phyloP scores from a whole-genome alignment of 2,329 filamentous ascomycete species.

The Dryadomyces quercus-mongolicae region DNA sequence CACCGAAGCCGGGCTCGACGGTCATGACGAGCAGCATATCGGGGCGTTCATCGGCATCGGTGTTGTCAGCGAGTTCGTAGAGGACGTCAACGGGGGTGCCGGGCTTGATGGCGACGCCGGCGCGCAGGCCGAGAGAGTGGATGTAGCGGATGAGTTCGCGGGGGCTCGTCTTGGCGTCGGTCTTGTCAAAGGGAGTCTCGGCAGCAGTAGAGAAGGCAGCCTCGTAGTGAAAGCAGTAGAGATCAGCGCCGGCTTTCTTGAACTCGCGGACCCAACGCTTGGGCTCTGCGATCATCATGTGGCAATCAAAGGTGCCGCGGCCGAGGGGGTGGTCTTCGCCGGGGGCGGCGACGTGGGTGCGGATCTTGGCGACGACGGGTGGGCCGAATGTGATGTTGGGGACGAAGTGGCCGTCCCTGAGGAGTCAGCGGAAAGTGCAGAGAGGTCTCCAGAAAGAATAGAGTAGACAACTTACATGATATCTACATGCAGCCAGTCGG shows the following conservation, averaged over 20 bases:
- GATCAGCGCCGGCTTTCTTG: conserved; percentile 82
- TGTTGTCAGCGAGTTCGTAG: conserved; percentile 73
- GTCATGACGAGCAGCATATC: conserved; percentile 99
- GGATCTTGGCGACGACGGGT: conserved; percentile 89
- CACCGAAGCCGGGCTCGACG: conserved; percentile 91
- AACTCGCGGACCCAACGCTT: conserved; percentile 98
- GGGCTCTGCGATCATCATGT: conserved; percentile 99
- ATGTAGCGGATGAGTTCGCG: conserved; percentile 82
- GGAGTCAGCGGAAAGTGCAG: neutral
- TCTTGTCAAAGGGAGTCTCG: conserved; percentile 59
- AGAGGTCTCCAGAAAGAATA: neutral
- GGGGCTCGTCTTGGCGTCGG: conserved; percentile 64
- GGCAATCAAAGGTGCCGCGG: conserved; percentile 93
- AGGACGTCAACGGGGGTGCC: conserved; percentile 82
- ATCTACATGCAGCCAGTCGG: conserved; percentile 91
- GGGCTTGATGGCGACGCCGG: conserved; percentile 92
- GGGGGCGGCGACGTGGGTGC: conserved; percentile 62
- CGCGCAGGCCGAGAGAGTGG: conserved; percentile 75
- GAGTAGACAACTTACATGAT: conserved; percentile 49
- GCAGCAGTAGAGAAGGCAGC: conserved; percentile 82
- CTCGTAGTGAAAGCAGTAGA: conserved; percentile 99
- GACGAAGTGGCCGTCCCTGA: conserved; percentile 95
- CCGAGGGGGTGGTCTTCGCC: conserved; percentile 44
- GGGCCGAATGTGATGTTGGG: conserved; percentile 97
- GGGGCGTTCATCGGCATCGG: conserved; percentile 62